phyloP scores from a whole-genome alignment of 2,329 filamentous ascomycete genomes.

The Pezicula carpinea region DNA sequence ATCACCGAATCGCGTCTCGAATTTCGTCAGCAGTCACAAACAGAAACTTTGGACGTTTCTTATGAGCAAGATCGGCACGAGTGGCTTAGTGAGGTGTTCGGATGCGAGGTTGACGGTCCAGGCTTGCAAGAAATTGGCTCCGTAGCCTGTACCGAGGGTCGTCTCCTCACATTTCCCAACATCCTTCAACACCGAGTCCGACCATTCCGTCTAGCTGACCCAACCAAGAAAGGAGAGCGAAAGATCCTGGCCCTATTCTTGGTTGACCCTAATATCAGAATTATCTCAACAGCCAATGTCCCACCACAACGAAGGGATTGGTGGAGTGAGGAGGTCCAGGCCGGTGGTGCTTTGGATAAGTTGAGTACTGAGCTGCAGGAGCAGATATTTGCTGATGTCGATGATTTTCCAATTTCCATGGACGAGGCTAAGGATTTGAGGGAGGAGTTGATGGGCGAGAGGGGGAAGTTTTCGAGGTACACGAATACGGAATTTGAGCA shows the following conservation, averaged over 20 bases:
- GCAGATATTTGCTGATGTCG: conserved; percentile 9
- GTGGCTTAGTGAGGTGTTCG: conserved; percentile 17
- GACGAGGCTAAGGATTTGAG: conserved; percentile 35
- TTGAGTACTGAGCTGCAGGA: conserved; percentile 14
- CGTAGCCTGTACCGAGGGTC: conserved; percentile 32
- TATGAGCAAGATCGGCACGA: conserved; percentile 7
- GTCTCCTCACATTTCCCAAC: conserved; percentile 42
- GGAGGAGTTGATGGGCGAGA: conserved; percentile 35
- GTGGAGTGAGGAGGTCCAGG: conserved; percentile 29
- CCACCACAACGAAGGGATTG: conserved; percentile 46
- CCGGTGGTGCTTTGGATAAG: conserved; percentile 14
- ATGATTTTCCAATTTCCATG: conserved; percentile 26
- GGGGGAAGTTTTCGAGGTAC: conserved; percentile 16
- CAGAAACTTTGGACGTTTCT: conserved; percentile 1
- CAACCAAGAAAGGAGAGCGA: conserved; percentile 46
- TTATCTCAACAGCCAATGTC: conserved; percentile 47
- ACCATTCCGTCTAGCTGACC: conserved; percentile 46
- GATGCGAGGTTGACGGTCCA: conserved; percentile 4
- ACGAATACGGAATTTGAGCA: background rate
- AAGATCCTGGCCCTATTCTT: conserved; percentile 55
- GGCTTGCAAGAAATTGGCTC: conserved; percentile 35
- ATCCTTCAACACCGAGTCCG: conserved; percentile 44
- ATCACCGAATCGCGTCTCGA: conserved; percentile 36
- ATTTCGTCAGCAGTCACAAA: conserved; percentile 33
- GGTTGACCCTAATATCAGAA: conserved; percentile 47